Evolutionary conservation across 2,329 filamentous ascomycete species (phyloP).

Genomic region (Xylariales sp.): DNA sequence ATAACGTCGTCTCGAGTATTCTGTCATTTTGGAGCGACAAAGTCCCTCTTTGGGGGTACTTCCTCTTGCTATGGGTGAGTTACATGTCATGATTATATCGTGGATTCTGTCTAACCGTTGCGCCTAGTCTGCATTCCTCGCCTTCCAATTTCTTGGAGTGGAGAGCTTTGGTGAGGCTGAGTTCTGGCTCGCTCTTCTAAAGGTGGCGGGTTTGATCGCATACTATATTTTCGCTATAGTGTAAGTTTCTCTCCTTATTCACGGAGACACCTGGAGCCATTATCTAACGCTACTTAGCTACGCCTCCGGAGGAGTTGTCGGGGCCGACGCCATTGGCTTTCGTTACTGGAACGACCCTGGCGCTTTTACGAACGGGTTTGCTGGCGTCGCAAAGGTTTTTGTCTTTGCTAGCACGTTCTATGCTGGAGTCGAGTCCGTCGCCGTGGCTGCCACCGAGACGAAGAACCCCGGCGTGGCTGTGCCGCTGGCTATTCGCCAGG

Average conservation of each 20-base stretch:
- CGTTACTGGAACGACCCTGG: conserved; percentile 78
- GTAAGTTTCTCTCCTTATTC: conserved; percentile 44
- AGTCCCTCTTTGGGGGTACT: conserved; percentile 74
- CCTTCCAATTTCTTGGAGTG: conserved; percentile 77
- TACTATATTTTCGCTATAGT: conserved; percentile 81
- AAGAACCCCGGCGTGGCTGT: conserved; percentile 67
- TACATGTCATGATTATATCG: neutral
- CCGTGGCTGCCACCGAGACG: conserved; percentile 70
- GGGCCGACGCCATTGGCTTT: conserved; percentile 73
- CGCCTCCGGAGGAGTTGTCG: conserved; percentile 73
- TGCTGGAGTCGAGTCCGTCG: conserved; percentile 71
- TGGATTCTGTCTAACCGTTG: neutral
- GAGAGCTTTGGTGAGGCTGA: conserved; percentile 82
- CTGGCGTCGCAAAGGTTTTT: conserved; percentile 73
- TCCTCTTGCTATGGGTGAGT: conserved; percentile 76
- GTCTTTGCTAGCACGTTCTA: conserved; percentile 78
- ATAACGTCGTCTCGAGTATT: conserved; percentile 75
- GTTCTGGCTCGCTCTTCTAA: conserved; percentile 81
- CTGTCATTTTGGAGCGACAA: conserved; percentile 73
- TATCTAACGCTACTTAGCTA: conserved; percentile 57
- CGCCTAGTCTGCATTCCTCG: conserved; percentile 65
- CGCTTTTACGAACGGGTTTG: conserved; percentile 75
- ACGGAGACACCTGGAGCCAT: neutral
- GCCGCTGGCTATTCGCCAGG: conserved; percentile 68
- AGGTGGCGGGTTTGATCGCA: conserved; percentile 75